Conservation (phyloP, 2,329 filamentous ascomycete species). For the Colletotrichum magnum region DNA sequence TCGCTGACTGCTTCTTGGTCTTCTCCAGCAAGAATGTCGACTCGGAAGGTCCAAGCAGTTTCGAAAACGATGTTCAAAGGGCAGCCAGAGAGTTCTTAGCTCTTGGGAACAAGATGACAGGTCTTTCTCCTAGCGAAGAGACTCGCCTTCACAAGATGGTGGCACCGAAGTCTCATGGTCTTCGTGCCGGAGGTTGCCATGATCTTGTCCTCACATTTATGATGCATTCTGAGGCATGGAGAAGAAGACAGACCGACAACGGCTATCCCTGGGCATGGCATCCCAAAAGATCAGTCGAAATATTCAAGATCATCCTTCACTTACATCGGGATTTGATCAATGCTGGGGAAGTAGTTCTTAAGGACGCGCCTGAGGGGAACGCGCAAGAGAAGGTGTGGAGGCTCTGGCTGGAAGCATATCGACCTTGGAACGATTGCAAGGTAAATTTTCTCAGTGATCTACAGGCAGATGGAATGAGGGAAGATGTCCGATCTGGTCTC, state of each 20-base stretch:
- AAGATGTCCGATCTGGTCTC: neutral
- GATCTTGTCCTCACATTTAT: constrained; percentile 1
- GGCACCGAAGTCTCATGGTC: neutral
- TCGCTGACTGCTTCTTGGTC: neutral
- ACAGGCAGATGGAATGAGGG: neutral
- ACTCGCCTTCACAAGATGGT: neutral
- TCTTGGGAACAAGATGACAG: neutral
- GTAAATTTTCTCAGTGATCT: neutral
- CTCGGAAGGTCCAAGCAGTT: neutral
- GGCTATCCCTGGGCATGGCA: constrained; percentile 1
- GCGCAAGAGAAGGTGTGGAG: constrained; percentile 1
- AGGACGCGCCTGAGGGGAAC: neutral
- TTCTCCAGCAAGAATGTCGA: neutral
- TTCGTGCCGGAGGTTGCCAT: neutral
- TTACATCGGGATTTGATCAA: neutral
- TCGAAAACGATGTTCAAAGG: neutral
- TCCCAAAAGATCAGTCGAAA: neutral
- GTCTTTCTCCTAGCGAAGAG: neutral
- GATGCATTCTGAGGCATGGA: constrained; percentile 12
- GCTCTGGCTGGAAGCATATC: constrained; percentile 12
- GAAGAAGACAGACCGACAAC: neutral
- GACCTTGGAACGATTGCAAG: constrained; percentile 11
- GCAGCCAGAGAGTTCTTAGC: neutral
- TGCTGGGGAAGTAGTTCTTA: neutral
- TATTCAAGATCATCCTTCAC: neutral